Evolutionary conservation across 2,329 filamentous ascomycete genomes (phyloP).

Genomic region (Xylogone sp.): DNA sequence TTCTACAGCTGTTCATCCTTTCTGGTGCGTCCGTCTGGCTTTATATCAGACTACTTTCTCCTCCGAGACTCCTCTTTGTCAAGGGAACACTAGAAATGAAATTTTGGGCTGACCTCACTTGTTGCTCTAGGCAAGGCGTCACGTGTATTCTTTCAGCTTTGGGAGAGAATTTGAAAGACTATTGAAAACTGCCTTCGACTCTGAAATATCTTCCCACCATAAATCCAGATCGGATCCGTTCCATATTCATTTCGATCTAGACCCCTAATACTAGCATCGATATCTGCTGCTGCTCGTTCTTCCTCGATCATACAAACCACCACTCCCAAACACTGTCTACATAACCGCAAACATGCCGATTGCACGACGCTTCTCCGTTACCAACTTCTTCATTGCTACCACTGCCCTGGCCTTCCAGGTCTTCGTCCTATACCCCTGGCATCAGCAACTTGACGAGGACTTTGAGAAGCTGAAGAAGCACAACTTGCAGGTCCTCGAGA

Average conservation of each 20-base stretch:
- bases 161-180: neutral
- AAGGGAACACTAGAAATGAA: neutral
- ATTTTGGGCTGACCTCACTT: neutral
- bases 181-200: neutral
- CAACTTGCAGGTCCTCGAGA: conserved; percentile 33
- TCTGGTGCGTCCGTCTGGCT: neutral
- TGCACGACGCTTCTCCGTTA: conserved; percentile 46
- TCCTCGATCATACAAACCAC: no score
- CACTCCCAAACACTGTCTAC: no score
- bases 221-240: no score
- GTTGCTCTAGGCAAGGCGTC: neutral
- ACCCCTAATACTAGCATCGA: neutral
- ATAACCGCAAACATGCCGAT: conserved; percentile 18
- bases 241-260: no score
- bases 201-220: neutral
- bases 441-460: conserved; percentile 46
- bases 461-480: conserved; percentile 45
- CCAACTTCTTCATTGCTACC: conserved; percentile 49
- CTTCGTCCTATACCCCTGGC: conserved; percentile 54
- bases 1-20: neutral
- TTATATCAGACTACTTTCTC: neutral
- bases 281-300: no score
- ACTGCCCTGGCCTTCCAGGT: conserved; percentile 51
- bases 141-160: neutral
- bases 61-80: neutral